Base-by-base conservation (phyloP, 805 yeast species). In the Ogataea henricii region DNA sequence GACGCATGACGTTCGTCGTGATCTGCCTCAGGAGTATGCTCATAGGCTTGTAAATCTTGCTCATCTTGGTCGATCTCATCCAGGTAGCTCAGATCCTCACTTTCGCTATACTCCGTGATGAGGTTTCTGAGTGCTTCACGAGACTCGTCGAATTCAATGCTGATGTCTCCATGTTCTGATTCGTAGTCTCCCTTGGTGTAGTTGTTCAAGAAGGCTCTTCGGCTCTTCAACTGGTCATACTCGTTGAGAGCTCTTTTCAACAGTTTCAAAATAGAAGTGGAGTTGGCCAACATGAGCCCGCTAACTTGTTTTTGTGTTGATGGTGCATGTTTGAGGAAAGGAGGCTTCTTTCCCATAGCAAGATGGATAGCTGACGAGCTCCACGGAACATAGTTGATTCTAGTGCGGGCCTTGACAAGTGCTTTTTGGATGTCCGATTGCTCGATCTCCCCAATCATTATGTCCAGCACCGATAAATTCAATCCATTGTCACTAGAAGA, bases 371-470 rank as follows among this genome's bases (percentile, higher is more conserved):
- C 78, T 0, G 90, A 79, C 0, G 94, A 82, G 0, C 89, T 79
- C 90, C 96, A 87, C 0, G 96, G 94, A 3, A 89, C 89, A 69
- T 89, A 94, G 22, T 78, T 74, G 1, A 89, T 73, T 46, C 92
- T 66, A 44, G 79, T 80, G 53, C 84, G 84, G 0, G 87, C 82
- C 54, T 83, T 81, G 2, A 77, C 60, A 16, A 79, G 68, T 1
- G 87, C 89, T 60, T 83, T 84, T 43, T 83, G 83, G 3, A 87
- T 77, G 56, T 91, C 97, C 3, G 71, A 70, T 43, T 84, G 88
- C 55, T 86, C 89, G 18, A 75, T 70, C 21, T 79, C 78, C 49
- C 81, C 97, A 69, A 74, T 87, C 50, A 81, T 73, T 39, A 83
- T 78, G 72, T 89, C 85, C 43, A 89, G 71, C 51, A 87, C 76